Conservation (phyloP, 2,329 filamentous ascomycete genomes). For the Colletotrichum gigasporum region DNA sequence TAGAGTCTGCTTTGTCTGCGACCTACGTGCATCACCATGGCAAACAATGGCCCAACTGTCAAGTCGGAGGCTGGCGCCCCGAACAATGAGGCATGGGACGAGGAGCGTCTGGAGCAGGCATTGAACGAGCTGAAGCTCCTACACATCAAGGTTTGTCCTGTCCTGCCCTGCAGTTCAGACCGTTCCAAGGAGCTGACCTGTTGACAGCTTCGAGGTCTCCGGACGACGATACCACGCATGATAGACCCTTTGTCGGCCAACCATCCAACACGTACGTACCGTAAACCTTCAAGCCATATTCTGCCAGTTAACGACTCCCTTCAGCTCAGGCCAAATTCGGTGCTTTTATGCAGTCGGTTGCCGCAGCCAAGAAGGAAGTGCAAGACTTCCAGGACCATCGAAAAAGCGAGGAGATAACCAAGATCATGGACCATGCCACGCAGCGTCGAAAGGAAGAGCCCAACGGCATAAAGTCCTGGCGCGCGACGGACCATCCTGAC, state of each 20-base stretch:
- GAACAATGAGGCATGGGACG: constrained; percentile 51
- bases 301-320: constrained; percentile 26
- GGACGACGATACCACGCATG: constrained; percentile 60
- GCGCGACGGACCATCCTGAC: constrained; percentile 65
- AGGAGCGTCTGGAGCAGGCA: constrained; percentile 59
- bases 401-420: constrained; percentile 55
- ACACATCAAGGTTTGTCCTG: constrained; percentile 61
- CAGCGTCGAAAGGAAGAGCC: constrained; percentile 65
- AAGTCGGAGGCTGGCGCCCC: constrained; percentile 19
- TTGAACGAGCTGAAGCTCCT: constrained; percentile 62
- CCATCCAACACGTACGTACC: constrained; percentile 59
- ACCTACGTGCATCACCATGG: constrained; percentile 15
- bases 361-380: constrained; percentile 59
- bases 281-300: constrained; percentile 23
- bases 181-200: constrained; percentile 12
- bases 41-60: constrained; percentile 22
- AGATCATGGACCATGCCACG: constrained; percentile 60
- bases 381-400: constrained; percentile 59
- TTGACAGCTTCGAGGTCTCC: constrained; percentile 54
- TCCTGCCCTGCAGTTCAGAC: background rate
- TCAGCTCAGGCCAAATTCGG: constrained; percentile 61
- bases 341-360: constrained; percentile 58
- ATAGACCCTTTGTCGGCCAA: constrained; percentile 61
- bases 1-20: background rate
- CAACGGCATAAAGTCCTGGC: constrained; percentile 67